Percentiles rank a stretch among this genome's conserved stretches.
Evolutionary conservation across 208 protist genomes (phyloP).

Genomic region (Blastocrithidia nonstop): DNA sequence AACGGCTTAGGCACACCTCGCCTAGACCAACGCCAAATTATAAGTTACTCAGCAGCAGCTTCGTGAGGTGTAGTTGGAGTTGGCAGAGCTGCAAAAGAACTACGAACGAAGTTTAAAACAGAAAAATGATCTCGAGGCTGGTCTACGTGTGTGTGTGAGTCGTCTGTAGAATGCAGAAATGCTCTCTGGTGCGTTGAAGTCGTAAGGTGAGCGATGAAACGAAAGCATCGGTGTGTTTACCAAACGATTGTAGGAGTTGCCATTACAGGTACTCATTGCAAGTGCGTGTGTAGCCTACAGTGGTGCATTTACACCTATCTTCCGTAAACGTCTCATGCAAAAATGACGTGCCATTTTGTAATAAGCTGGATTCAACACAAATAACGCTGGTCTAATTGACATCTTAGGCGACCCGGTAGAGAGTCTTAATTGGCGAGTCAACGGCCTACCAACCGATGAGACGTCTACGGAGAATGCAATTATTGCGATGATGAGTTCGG

Average conservation of each 20-base stretch:
- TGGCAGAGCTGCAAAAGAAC: conserved; percentile 75
- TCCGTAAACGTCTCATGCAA: conserved; percentile 75
- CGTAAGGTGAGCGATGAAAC: conserved; percentile 90
- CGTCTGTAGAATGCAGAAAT: conserved; percentile 90
- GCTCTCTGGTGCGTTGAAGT: conserved; percentile 86
- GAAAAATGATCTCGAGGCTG: conserved; percentile 83
- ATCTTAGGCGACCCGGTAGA: conserved; percentile 90
- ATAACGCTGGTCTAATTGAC: conserved; percentile 11
- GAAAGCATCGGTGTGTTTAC: conserved; percentile 77
- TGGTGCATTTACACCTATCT: conserved; percentile 88
- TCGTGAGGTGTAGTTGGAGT: conserved; percentile 82
- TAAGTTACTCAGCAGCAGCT: conserved; percentile 78
- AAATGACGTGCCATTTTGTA: conserved; percentile 47
- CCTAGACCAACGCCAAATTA: conserved; percentile 80
- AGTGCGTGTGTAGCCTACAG: conserved; percentile 91
- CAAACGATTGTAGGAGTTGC: conserved; percentile 50
- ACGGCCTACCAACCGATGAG: conserved; percentile 91
- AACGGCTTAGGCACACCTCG: conserved; percentile 80
- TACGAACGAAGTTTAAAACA: conserved; percentile 77
- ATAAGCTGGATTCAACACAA: not conserved
- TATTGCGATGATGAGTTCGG: conserved; percentile 62
- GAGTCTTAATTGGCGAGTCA: conserved; percentile 94
- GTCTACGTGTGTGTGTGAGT: conserved; percentile 69
- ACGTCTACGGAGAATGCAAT: conserved; percentile 95
- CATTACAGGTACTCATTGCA: conserved; percentile 90